Conservation (phyloP, 352 stramenopile species). For the Pythium myriotylum region DNA sequence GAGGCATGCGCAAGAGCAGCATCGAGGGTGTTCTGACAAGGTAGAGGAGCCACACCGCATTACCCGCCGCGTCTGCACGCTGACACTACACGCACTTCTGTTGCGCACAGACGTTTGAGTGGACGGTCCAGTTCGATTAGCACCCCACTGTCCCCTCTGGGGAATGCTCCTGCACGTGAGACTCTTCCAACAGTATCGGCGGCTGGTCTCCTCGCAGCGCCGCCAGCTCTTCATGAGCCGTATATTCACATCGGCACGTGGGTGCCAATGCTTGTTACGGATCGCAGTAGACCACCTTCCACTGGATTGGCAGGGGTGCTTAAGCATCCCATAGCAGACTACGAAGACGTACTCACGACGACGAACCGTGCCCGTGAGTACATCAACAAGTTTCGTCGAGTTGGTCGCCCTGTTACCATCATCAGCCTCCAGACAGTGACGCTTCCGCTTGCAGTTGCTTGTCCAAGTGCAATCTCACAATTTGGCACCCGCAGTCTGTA, state of each 20-base stretch:
- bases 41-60: neutral
- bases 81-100: neutral
- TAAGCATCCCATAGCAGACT: slow-evolving; percentile 40
- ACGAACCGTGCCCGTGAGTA: slow-evolving; percentile 67
- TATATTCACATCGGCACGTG: slow-evolving; percentile 82
- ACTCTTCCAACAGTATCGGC: neutral
- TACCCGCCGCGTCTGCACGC: neutral
- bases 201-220: slow-evolving; percentile 2
- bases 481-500: slow-evolving; percentile 59
- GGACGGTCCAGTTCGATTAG: slow-evolving; percentile 5
- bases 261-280: slow-evolving; percentile 62
- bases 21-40: slow-evolving; percentile 22
- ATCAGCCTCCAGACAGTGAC: slow-evolving; percentile 69
- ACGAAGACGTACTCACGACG: slow-evolving; percentile 71
- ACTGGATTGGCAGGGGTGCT: slow-evolving; percentile 30
- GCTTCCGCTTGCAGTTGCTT: slow-evolving; percentile 60
- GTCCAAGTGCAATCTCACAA: slow-evolving; percentile 67
- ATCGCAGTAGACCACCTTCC: slow-evolving; percentile 28
- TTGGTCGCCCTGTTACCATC: slow-evolving; percentile 64
- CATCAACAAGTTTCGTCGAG: slow-evolving; percentile 59
- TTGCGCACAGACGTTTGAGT: slow-evolving; percentile 6
- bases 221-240: slow-evolving; percentile 49
- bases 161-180: slow-evolving; percentile 16
- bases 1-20: slow-evolving; percentile 44
- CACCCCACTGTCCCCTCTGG: slow-evolving; percentile 22